Base-by-base conservation (phyloP, 805 yeast genomes). In the Candida odintsovae region DNA sequence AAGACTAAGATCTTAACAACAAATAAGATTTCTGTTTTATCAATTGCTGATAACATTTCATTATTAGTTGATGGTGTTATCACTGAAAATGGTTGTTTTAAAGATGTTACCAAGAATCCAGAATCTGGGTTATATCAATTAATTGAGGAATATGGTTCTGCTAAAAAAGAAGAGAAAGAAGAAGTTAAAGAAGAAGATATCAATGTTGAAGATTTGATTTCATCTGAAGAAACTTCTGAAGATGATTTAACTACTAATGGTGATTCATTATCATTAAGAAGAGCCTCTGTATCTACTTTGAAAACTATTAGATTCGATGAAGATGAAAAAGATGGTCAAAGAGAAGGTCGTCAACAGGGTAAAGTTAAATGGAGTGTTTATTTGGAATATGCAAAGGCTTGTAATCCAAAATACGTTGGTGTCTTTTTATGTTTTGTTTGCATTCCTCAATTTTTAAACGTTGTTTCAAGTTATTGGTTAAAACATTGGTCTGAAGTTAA, bases 401-500 rank as follows among this genome's bases (percentile, higher is more conserved):
- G 97, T 70, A 88, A 88, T 51, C 76, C 84, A 9, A 67, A 59
- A 42, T 79, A 78, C 50, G 95, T 90, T 16, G 22, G 71, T 0
- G 55, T 84, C 3, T 83, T 82, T 61, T 54, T 89, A 43, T 44
- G 61, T 0, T 72, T 80, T 52, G 73, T 86, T 50, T 59, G 84
- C n/a, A 41, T 75, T 6, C 74, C 87, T 0, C 84, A 79, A 76
- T 61, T 74, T 11, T 59, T 82, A 42, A 75, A 82, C 47, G 92
- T 88, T 43, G 68, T 69, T 40, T 82, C 90, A 33, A 90, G 83
- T 62, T 78, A 92, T 45, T 94, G 99, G 99, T 77, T 94, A 58
- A 94, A 94, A 65, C 88, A 88, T 65, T 94, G 99, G 99, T 87
- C 98, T 12, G 99, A 94, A 63, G 78, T 85, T 20, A 94, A 92